A percentile compares a stretch with the other conserved stretches of the same genome.
phyloP scores from a whole-genome alignment of 2,329 filamentous ascomycete genomes.

The Kalmusia sp. region DNA sequence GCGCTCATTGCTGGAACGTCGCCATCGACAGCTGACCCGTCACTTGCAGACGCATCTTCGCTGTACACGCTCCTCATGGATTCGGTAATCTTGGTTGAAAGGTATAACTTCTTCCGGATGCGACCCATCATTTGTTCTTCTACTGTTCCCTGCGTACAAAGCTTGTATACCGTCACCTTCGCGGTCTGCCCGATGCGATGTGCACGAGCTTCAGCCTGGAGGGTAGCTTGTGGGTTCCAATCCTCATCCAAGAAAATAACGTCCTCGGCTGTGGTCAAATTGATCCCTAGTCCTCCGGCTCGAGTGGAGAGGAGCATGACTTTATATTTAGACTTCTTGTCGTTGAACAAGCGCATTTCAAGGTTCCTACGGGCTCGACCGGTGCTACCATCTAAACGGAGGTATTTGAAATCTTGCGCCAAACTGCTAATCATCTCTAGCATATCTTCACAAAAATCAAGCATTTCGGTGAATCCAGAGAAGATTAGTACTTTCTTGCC shows the following conservation, averaged over 20 bases:
- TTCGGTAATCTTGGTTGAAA: constrained; percentile 67
- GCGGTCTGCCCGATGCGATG: constrained; percentile 63
- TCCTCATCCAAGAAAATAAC: constrained; percentile 65
- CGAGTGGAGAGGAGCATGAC: constrained; percentile 64
- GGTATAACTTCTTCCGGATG: constrained; percentile 68
- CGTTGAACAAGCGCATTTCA: constrained; percentile 61
- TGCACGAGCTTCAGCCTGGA: constrained; percentile 62
- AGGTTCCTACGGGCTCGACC: constrained; percentile 59
- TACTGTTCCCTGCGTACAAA: constrained; percentile 64
- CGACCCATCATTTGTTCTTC: constrained; percentile 66
- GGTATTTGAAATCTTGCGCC: constrained; percentile 52
- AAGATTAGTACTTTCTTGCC: constrained; percentile 65
- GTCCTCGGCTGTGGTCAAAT: constrained; percentile 61
- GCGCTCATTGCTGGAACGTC: constrained; percentile 61
- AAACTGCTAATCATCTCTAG: constrained; percentile 52
- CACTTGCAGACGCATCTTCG: constrained; percentile 36
- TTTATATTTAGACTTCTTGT: constrained; percentile 53
- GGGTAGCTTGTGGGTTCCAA: constrained; percentile 62
- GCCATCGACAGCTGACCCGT: constrained; percentile 43
- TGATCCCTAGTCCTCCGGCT: constrained; percentile 64
- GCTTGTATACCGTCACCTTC: constrained; percentile 62
- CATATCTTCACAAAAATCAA: constrained; percentile 62
- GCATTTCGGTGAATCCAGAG: constrained; percentile 59
- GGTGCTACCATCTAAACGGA: constrained; percentile 60
- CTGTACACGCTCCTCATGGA: constrained; percentile 62